A percentile compares a stretch with the other conserved stretches of the same genome.
Conservation (phyloP, 352 stramenopile genomes). For the Phytophthora tubulina region DNA sequence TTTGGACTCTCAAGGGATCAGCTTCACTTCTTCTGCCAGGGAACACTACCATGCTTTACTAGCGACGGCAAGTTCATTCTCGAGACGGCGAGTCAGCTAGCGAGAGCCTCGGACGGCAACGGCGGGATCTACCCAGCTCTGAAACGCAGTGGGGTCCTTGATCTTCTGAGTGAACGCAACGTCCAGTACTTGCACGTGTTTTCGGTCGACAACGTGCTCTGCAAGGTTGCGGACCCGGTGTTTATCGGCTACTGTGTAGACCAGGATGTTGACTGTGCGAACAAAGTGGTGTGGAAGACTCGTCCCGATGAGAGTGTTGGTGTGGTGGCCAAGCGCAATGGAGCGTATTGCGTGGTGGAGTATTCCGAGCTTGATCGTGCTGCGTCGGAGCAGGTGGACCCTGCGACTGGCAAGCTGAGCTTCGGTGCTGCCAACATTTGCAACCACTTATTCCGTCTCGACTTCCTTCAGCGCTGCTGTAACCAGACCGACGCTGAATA, state of each 20-base stretch:
- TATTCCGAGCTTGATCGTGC: conserved; percentile 96
- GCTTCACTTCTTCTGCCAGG: conserved; percentile 97
- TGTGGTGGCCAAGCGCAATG: conserved; percentile 86
- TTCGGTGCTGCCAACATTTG: conserved; percentile 99
- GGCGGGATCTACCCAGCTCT: conserved; percentile 96
- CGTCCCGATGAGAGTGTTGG: conserved; percentile 94
- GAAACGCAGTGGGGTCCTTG: conserved; percentile 88
- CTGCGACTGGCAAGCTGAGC: conserved; percentile 83
- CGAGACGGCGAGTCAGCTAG: conserved; percentile 83
- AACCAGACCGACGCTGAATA: conserved; percentile 94
- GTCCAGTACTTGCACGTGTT: conserved; percentile 98
- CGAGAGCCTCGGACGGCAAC: conserved; percentile 98
- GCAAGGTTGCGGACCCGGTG: conserved; percentile 94
- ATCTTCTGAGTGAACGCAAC: conserved; percentile 81
- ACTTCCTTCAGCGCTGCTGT: conserved; percentile 83
- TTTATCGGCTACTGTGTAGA: conserved; percentile 98
- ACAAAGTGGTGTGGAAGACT: conserved; percentile 97
- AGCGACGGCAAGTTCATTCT: conserved; percentile 97
- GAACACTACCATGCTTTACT: conserved; percentile 96
- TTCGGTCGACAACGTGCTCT: conserved; percentile 98
- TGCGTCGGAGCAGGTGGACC: conserved; percentile 68
- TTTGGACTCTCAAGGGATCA: conserved; percentile 93
- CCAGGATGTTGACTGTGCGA: conserved; percentile 94
- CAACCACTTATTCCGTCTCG: conserved; percentile 97
- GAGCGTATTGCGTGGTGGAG: conserved; percentile 95